phyloP scores from a whole-genome alignment of 208 protist genomes.

The Crithidia expoeki region DNA sequence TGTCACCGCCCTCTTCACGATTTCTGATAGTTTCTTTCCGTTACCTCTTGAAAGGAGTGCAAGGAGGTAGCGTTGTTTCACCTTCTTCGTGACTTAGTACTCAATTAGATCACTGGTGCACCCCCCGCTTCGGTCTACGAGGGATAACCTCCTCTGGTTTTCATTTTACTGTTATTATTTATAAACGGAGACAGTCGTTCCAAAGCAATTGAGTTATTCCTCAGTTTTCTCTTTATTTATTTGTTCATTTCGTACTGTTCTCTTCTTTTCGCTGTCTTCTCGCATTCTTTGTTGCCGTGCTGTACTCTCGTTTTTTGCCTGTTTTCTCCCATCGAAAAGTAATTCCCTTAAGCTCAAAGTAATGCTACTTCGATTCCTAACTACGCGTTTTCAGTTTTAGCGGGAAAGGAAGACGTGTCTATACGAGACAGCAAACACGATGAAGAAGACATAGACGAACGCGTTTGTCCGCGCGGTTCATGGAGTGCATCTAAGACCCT shows the following conservation, averaged over 20 bases:
- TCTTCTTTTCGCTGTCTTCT: slow-evolving; percentile 1
- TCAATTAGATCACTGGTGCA: neutral
- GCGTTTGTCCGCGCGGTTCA: neutral
- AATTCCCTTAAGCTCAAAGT: neutral
- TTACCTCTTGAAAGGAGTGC: neutral
- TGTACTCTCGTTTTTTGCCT: neutral
- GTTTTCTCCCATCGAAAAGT: neutral
- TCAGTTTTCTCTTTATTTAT: neutral
- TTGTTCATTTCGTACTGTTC: slow-evolving; percentile 8
- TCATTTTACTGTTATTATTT: neutral
- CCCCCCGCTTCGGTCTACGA: slow-evolving; percentile 4
- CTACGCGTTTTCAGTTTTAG: neutral
- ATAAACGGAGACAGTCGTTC: neutral
- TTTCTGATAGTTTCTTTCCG: too few species aligned
- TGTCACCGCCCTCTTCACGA: too few species aligned
- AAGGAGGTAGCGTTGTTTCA: neutral
- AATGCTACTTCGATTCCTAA: neutral
- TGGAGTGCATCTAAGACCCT: neutral
- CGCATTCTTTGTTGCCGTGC: neutral
- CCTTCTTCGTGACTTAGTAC: neutral
- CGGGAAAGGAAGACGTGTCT: neutral
- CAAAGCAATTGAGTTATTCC: neutral
- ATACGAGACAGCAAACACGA: neutral
- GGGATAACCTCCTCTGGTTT: too few species aligned
- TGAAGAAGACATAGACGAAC: neutral